Percentiles rank a stretch among this genome's conserved stretches.
phyloP scores from a whole-genome alignment of 805 yeast species.

The Schizosaccharomyces pombe region DNA sequence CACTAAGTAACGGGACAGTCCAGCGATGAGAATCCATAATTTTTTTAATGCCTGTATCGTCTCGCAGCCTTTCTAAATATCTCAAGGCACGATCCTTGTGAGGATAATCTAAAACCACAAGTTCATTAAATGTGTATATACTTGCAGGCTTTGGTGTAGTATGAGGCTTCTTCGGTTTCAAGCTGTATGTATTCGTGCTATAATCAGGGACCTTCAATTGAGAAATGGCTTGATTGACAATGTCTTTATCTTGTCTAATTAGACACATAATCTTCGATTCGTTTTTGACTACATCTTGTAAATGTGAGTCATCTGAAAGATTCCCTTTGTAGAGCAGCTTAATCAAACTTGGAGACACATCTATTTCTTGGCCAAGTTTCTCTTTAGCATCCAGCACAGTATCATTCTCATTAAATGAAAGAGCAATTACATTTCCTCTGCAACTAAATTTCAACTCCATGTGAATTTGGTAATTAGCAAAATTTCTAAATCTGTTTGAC shows the following conservation, averaged over 20 bases:
- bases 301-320: background rate
- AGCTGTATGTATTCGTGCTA: background rate
- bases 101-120: slow-evolving; percentile 15
- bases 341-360: background rate
- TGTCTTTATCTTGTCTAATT: background rate
- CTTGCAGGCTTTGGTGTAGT: background rate
- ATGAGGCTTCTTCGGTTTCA: background rate
- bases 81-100: slow-evolving; percentile 14
- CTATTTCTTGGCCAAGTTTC: background rate
- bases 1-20: slow-evolving; percentile 17
- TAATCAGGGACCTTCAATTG: background rate
- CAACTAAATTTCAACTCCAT: background rate
- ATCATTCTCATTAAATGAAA: background rate
- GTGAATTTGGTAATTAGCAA: too few species aligned
- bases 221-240: background rate
- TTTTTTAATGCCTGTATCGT: slow-evolving; percentile 17
- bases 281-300: background rate
- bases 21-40: slow-evolving; percentile 17
- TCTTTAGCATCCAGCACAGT: background rate
- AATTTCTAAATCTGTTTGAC: too few species aligned
- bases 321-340: slow-evolving; percentile 1
- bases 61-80: slow-evolving; percentile 14
- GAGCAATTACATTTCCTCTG: background rate
- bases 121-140: slow-evolving; percentile 15
- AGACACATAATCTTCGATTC: background rate